Conservation (phyloP, 2,329 filamentous ascomycete genomes). For the Aspergillus sojae region DNA sequence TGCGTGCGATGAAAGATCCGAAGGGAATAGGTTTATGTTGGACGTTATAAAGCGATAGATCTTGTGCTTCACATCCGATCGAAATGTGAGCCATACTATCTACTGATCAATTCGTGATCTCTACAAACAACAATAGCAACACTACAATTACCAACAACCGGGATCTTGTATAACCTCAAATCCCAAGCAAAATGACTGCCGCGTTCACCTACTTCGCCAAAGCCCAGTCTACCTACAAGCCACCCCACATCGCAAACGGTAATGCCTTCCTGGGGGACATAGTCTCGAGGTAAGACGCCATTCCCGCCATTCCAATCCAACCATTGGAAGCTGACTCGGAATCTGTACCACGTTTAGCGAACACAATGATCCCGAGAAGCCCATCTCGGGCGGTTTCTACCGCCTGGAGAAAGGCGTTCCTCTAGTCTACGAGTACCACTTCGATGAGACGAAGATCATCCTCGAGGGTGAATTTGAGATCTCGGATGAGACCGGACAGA, state of each 20-base stretch:
- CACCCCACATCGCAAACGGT: constrained; percentile 67
- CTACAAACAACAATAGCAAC: neutral
- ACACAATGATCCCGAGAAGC: constrained; percentile 58
- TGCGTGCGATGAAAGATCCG: neutral
- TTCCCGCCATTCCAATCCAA: neutral
- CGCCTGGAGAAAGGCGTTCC: constrained; percentile 68
- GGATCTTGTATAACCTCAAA: neutral
- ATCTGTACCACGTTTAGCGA: constrained; percentile 42
- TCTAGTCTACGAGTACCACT: constrained; percentile 69
- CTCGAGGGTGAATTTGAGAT: constrained; percentile 69
- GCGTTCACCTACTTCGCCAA: constrained; percentile 58
- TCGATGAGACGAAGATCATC: constrained; percentile 76
- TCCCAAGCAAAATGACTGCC: constrained; percentile 36
- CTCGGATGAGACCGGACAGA: constrained; percentile 62
- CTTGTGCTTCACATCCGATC: neutral
- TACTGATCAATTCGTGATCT: neutral
- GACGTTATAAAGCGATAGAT: neutral
- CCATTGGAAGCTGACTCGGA: neutral
- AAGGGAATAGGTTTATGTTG: neutral
- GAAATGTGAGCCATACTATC: neutral
- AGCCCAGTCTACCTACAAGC: constrained; percentile 63
- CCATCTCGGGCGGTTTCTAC: constrained; percentile 67
- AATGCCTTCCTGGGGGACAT: constrained; percentile 70
- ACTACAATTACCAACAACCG: neutral
- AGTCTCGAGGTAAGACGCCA: constrained; percentile 49